A percentile compares a stretch with the other conserved stretches of the same genome.
These are phyloP conservation scores for Ailanthus altissimus DNA, from an alignment of 345 rosid species.

Conservation along the genomic window DNA sequence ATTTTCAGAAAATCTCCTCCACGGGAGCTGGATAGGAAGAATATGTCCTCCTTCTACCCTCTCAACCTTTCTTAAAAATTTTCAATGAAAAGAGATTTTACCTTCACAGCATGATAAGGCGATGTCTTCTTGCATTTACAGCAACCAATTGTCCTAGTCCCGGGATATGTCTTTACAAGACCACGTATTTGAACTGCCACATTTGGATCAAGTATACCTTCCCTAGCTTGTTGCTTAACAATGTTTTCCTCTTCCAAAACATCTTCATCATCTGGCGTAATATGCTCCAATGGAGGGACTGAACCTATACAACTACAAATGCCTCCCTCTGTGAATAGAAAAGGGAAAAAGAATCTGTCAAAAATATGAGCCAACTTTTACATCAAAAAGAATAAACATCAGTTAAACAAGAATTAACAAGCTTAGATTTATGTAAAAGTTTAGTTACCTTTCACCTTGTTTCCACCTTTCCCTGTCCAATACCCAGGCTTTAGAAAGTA, in stretches of 20 bases:
- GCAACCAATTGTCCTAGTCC: slow-evolving; percentile 54
- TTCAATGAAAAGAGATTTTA: slow-evolving; percentile 26
- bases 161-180: slow-evolving; percentile 75
- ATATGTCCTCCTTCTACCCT: not conserved
- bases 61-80: not conserved
- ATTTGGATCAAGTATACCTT: slow-evolving; percentile 50
- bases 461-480: slow-evolving; percentile 93
- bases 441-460: slow-evolving; percentile 59
- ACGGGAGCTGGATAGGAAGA: not conserved
- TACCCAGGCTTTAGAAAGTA: slow-evolving; percentile 79
- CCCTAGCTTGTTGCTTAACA: slow-evolving; percentile 56
- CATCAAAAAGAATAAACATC: not conserved
- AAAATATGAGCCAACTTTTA: slow-evolving; percentile 7
- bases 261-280: slow-evolving; percentile 76
- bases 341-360: slow-evolving; percentile 18
- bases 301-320: slow-evolving; percentile 75
- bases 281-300: slow-evolving; percentile 53
- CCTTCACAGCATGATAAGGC: slow-evolving; percentile 83
- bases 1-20: not conserved
- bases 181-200: slow-evolving; percentile 86
- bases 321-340: slow-evolving; percentile 67
- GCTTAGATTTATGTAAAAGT: slow-evolving; percentile 18
- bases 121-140: slow-evolving; percentile 76
- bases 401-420: slow-evolving; percentile 9
- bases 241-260: slow-evolving; percentile 78